Base-by-base conservation (phyloP, 1,284 basidiomycete genomes). In the Microbotryomycetes sp. region DNA sequence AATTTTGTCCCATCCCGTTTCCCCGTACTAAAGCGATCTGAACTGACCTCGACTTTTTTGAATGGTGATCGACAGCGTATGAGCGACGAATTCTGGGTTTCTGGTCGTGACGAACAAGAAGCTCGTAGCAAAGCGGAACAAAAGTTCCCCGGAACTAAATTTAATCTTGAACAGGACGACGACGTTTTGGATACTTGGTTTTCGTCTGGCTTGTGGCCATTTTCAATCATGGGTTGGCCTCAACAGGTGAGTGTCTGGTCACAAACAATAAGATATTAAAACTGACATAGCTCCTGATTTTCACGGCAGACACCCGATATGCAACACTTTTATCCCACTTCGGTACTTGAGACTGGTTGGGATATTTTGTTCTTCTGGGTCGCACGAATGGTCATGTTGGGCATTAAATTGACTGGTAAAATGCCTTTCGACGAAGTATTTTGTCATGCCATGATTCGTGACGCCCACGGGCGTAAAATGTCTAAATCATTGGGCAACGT, bases 291-390 rank as follows among this genome's bases (percentile, higher is more conserved):
- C 36, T 23, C 52, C 14, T 55, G 59, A 16, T 49, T 42, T 32
- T 57, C 56, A 49, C 48, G 36, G 52, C 59, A 87, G 84, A 89
- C 86, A 0, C 71, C 78, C 16, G 92, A 97, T 74, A 71, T 91
- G 31, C 76, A 84, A 68, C 78, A 81, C 59, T 98, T 89, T 80
- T 98, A 94, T 77, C 96, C 96, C 0, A 80, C 90, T 9, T 84
- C 86, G 23, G 72, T 98, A 52, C 84, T 97, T 51, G 96, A 98
- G 78, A 98, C 96, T 0, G 96, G 96, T 52, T 98, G 96, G 93
- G 96, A 98, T 71, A 98, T 97, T 71, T 78, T 98, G 42, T 96
- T 96, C 83, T 97, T 98, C 85, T 98, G 96, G 96, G 93, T 98
- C 23, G 93, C 96, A 6, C 86, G 93, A 55, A 99, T 98, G 96